Conservation (phyloP, 2,329 filamentous ascomycete species). For the Neoascochyta sp. region DNA sequence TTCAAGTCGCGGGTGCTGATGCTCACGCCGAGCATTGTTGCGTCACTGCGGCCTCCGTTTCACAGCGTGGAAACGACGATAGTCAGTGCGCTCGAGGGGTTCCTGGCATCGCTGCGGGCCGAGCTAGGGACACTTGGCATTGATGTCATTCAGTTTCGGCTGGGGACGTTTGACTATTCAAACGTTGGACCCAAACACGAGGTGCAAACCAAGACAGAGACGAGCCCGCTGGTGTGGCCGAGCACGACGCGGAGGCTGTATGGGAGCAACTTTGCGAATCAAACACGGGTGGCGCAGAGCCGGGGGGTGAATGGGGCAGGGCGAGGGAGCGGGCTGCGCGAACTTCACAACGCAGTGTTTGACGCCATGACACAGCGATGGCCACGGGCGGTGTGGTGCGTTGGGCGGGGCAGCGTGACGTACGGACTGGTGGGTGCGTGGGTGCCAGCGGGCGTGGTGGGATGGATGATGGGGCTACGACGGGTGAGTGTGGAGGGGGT, state of each 20-base stretch:
- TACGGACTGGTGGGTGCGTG: slow-evolving; percentile 84
- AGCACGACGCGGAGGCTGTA: slow-evolving; percentile 34
- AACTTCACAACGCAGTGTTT: slow-evolving; percentile 83
- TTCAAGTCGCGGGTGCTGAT: slow-evolving; percentile 66
- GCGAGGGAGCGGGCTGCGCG: slow-evolving; percentile 68
- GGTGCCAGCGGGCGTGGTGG: slow-evolving; percentile 73
- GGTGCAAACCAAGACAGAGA: slow-evolving; percentile 30
- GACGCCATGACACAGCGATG: slow-evolving; percentile 72
- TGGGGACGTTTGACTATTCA: slow-evolving; percentile 85
- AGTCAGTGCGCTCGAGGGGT: slow-evolving; percentile 81
- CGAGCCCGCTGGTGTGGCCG: slow-evolving; percentile 40
- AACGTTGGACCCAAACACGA: slow-evolving; percentile 51
- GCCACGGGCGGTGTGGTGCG: slow-evolving; percentile 63
- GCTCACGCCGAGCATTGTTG: slow-evolving; percentile 75
- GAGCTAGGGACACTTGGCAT: slow-evolving; percentile 75
- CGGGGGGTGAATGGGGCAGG: slow-evolving; percentile 52
- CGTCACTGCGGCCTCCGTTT: slow-evolving; percentile 74
- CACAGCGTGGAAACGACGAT: slow-evolving; percentile 82
- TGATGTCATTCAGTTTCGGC: slow-evolving; percentile 79
- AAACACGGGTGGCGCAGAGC: slow-evolving; percentile 40
- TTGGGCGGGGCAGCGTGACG: slow-evolving; percentile 77
- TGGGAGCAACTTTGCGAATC: slow-evolving; percentile 38
- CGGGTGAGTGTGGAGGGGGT: slow-evolving; percentile 45
- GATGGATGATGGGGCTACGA: slow-evolving; percentile 86
- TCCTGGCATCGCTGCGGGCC: slow-evolving; percentile 72